These are phyloP conservation scores for Fusarium caatingaense DNA, from an alignment of 2,329 filamentous ascomycete genomes.

Conservation along the genomic window DNA sequence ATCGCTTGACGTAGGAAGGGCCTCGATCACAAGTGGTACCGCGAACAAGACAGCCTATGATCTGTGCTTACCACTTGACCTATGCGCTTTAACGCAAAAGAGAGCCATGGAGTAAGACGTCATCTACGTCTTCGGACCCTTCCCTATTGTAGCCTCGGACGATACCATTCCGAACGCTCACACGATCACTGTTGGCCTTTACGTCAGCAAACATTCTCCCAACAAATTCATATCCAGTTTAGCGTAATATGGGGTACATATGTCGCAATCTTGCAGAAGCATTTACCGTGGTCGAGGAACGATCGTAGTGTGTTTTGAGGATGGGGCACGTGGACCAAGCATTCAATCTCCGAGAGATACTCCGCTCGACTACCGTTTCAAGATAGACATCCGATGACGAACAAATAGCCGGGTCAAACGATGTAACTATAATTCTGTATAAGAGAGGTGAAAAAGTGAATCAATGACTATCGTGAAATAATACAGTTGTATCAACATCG, in stretches of 20 bases:
- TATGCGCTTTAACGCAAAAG: too few species aligned
- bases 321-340: background rate
- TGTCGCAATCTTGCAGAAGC: background rate
- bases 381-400: constrained; percentile 41
- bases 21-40: background rate
- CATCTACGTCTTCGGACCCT: background rate
- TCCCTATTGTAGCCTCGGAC: background rate
- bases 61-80: background rate
- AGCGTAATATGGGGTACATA: constrained; percentile 1
- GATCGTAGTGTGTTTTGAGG: background rate
- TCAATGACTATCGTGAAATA: background rate
- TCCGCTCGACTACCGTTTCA: constrained; percentile 31
- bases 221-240: background rate
- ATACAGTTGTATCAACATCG: fast-evolving
- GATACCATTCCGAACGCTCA: background rate
- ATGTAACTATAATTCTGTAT: constrained; percentile 9
- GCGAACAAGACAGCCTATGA: background rate
- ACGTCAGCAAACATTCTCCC: background rate
- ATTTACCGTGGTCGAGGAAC: background rate
- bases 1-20: background rate
- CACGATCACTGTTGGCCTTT: background rate
- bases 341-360: constrained; percentile 36
- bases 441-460: background rate
- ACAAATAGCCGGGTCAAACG: background rate
- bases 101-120: background rate